Conservation (phyloP, 1,284 basidiomycete species). For the Sphagnurus paluster region DNA sequence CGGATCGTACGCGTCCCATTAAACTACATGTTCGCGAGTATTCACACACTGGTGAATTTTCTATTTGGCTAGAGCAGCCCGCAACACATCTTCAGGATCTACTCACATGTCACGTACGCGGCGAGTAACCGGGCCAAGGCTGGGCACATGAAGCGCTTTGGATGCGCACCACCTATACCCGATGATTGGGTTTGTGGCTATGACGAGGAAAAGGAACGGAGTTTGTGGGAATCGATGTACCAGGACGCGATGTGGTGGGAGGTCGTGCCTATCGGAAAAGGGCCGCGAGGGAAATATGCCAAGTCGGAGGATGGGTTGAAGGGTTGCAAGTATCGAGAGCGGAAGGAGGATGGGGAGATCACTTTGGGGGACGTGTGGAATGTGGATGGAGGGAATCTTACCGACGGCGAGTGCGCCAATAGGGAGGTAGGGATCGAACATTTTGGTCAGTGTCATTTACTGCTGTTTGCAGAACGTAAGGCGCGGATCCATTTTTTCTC, state of each 20-base stretch:
- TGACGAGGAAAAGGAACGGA: not conserved
- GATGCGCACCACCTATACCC: not conserved
- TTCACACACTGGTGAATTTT: slow-evolving; percentile 9
- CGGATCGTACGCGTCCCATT: slow-evolving; percentile 6
- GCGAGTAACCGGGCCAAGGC: slow-evolving; percentile 3
- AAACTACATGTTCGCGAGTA: slow-evolving; percentile 4
- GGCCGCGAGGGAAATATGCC: not conserved
- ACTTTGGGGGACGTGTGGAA: not conserved
- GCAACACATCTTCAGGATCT: not conserved
- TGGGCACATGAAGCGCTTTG: slow-evolving; percentile 3
- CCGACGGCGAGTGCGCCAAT: not conserved
- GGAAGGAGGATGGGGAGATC: not conserved
- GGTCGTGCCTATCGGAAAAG: not conserved
- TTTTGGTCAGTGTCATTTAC: not conserved
- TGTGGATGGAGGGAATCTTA: not conserved
- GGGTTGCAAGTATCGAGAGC: not conserved
- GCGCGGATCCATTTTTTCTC: not conserved
- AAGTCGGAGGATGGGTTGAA: not conserved
- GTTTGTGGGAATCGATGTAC: not conserved
- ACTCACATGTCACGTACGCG: slow-evolving; percentile 3
- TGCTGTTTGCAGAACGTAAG: not conserved
- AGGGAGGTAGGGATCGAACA: slow-evolving; percentile 1
- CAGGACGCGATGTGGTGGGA: slow-evolving; percentile 1
- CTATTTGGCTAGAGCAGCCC: slow-evolving; percentile 7
- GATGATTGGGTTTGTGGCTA: not conserved